These are phyloP conservation scores for Fraxinus nigra DNA, from an alignment of 305 asterid species.

Conservation along the genomic window DNA sequence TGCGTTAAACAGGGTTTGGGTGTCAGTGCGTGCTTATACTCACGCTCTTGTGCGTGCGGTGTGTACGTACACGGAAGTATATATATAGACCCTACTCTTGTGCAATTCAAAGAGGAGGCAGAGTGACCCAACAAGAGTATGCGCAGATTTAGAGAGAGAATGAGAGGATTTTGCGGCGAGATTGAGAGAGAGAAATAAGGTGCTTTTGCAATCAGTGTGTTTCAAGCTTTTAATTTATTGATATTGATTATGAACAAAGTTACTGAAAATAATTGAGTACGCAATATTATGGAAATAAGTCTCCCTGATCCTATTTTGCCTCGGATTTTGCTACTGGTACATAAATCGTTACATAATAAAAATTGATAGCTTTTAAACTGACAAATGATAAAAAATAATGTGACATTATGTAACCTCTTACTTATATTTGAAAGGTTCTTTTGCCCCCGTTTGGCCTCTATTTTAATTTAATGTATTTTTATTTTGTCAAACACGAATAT, in stretches of 20 bases:
- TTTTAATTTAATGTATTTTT: neutral
- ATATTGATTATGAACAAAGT: neutral
- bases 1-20: conserved; percentile 4
- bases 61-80: conserved; percentile 12
- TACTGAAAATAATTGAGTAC: neutral
- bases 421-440: too few species aligned
- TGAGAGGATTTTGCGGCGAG: conserved; percentile 46
- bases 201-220: conserved; percentile 7
- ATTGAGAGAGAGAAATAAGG: conserved; percentile 28
- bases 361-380: neutral
- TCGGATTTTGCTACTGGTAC: neutral
- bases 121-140: conserved; percentile 20
- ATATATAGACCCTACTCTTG: conserved; percentile 19
- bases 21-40: neutral
- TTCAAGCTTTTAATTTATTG: neutral
- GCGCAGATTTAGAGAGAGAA: conserved; percentile 18
- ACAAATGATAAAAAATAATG: neutral
- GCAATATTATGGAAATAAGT: neutral
- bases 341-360: too few species aligned
- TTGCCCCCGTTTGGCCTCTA: neutral
- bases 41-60: neutral
- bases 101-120: neutral
- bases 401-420: too few species aligned
- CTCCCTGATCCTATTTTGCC: neutral
- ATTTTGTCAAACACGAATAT: too few species aligned